A percentile compares a stretch with the other conserved stretches of the same genome.
phyloP scores from a whole-genome alignment of 768 basidiomycete species.

The Porphyrellus cyaneotinctus region DNA sequence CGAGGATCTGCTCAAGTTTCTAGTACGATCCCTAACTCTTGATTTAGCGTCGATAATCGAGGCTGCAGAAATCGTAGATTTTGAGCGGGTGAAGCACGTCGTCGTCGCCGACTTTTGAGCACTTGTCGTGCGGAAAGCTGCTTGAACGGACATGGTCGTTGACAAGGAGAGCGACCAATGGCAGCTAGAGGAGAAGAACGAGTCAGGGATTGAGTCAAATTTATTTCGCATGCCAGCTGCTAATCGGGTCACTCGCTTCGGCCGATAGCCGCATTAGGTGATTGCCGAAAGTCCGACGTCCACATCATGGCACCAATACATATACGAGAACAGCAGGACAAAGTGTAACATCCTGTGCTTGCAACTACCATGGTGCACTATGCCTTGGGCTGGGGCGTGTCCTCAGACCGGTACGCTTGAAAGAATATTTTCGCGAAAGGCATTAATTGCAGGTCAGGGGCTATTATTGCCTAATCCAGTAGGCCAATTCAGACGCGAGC shows the following conservation, averaged over 20 bases:
- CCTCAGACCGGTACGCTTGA: no score
- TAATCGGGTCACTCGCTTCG: slow-evolving; percentile 25
- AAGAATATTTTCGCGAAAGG: no score
- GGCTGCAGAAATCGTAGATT: slow-evolving; percentile 45
- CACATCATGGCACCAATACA: not conserved
- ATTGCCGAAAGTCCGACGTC: slow-evolving; percentile 23
- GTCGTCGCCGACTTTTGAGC: slow-evolving; percentile 34
- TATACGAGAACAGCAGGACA: no score
- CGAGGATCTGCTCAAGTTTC: slow-evolving; percentile 70
- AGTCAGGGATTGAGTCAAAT: slow-evolving; percentile 10
- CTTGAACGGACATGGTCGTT: slow-evolving; percentile 41
- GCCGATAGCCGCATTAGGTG: slow-evolving; percentile 22
- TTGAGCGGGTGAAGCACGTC: slow-evolving; percentile 41
- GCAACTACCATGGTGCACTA: no score
- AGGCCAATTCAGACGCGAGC: no score
- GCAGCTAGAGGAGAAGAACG: not conserved
- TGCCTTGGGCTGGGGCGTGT: no score
- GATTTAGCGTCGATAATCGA: slow-evolving; percentile 78
- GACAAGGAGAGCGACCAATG: slow-evolving; percentile 8
- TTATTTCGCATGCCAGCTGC: slow-evolving; percentile 5
- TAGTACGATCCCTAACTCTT: slow-evolving; percentile 72
- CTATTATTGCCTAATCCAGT: not conserved
- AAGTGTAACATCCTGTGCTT: no score
- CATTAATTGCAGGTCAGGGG: no score
- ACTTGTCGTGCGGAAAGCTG: slow-evolving; percentile 40